Conservation (phyloP, 106 monocot species). For the Dioscorea zingiberensis region DNA sequence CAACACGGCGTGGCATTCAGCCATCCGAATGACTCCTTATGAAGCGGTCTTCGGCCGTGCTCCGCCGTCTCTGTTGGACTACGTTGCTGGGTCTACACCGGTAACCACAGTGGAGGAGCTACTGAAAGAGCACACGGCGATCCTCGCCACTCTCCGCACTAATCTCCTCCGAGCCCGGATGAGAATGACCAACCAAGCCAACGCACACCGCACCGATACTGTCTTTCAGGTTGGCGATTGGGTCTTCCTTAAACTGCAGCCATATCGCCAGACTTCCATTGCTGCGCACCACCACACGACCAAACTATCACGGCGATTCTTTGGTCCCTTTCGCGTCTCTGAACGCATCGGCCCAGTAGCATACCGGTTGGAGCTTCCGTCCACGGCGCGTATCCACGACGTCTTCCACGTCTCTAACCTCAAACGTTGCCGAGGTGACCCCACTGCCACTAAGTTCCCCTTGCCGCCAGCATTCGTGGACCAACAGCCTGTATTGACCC, state of each 20-base stretch:
- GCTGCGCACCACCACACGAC: neutral
- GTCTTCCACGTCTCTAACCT: neutral
- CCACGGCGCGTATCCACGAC: neutral
- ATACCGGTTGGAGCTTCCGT: slow-evolving; percentile 3
- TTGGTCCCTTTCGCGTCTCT: neutral
- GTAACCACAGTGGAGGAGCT: neutral
- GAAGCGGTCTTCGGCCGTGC: slow-evolving; percentile 5
- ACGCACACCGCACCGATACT: neutral
- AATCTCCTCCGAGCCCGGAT: neutral
- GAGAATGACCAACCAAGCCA: slow-evolving; percentile 1
- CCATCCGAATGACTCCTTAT: slow-evolving; percentile 5
- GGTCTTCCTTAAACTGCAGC: slow-evolving; percentile 9
- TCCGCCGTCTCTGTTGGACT: neutral
- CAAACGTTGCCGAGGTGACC: neutral
- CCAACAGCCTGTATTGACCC: too few relatives aligned
- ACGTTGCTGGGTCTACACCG: neutral
- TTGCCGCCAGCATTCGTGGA: too few relatives aligned
- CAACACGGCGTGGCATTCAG: slow-evolving; percentile 7
- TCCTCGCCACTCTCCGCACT: neutral
- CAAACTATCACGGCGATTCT: neutral
- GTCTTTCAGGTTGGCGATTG: neutral
- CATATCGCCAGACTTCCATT: slow-evolving; percentile 2
- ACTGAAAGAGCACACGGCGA: neutral
- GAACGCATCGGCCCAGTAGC: slow-evolving; percentile 7
- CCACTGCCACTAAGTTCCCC: too few relatives aligned